Evolutionary conservation across 768 basidiomycete species (phyloP).

Genomic region (Boletus tylopilopsis): DNA sequence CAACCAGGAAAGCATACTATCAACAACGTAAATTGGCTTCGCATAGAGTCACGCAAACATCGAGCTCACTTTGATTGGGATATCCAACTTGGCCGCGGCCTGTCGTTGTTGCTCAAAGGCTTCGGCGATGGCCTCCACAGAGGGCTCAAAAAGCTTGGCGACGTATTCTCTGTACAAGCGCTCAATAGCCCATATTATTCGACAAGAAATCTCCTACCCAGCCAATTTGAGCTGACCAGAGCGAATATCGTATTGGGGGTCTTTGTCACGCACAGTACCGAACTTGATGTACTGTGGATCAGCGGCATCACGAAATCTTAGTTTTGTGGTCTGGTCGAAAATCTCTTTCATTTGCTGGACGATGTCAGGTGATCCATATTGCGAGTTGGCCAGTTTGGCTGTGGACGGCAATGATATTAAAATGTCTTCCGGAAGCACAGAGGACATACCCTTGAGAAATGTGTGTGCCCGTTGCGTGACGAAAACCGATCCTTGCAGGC

Average conservation of each 20-base stretch:
- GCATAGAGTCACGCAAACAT: neutral
- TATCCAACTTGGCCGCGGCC: slow-evolving; percentile 12
- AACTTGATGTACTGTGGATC: slow-evolving; percentile 38
- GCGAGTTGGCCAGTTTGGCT: slow-evolving; percentile 27
- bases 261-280: slow-evolving; percentile 33
- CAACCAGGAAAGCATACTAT: slow-evolving; percentile 43
- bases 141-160: slow-evolving; percentile 39
- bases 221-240: slow-evolving; percentile 35
- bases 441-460: neutral
- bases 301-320: slow-evolving; percentile 34
- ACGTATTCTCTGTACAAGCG: slow-evolving; percentile 28
- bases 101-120: slow-evolving; percentile 29
- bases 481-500: neutral
- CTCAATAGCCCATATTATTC: neutral
- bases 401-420: neutral
- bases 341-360: slow-evolving; percentile 27
- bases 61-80: slow-evolving; percentile 24
- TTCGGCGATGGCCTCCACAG: slow-evolving; percentile 31
- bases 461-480: neutral
- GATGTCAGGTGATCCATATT: slow-evolving; percentile 24
- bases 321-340: slow-evolving; percentile 35
- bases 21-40: neutral
- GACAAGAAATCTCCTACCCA: slow-evolving; percentile 25
- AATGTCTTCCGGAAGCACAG: no score
- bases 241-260: slow-evolving; percentile 30